Conservation (phyloP, 192 early-diverging fungal species). For the Coemansia sp. region DNA sequence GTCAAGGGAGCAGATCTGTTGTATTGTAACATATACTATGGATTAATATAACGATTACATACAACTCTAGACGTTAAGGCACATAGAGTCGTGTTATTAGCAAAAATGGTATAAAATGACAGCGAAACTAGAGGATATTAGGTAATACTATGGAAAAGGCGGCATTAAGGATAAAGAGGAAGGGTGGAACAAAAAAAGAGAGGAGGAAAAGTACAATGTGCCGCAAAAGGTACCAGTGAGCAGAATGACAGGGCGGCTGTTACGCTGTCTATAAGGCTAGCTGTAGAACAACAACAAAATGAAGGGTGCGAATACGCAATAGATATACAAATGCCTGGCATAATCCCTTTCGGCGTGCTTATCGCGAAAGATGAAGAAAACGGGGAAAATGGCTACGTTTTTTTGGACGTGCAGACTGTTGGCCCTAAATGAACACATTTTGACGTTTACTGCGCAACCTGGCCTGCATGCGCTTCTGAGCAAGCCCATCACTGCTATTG, state of each 20-base stretch:
- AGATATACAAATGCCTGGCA: not conserved
- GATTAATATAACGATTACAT: slow-evolving; percentile 4
- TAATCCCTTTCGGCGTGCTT: not conserved
- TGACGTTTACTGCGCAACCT: slow-evolving; percentile 2
- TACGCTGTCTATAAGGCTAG: slow-evolving; percentile 19
- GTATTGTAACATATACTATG: slow-evolving; percentile 3
- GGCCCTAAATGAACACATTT: slow-evolving; percentile 1
- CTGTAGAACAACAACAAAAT: not conserved
- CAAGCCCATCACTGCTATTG: not conserved
- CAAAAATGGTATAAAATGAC: not conserved
- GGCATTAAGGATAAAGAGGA: not conserved
- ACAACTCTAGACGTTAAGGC: slow-evolving; percentile 18
- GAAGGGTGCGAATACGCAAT: not conserved
- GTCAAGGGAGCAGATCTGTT: not conserved
- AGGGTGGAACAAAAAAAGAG: not conserved
- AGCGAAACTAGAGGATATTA: slow-evolving; percentile 1
- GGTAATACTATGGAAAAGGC: not conserved
- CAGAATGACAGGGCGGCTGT: not conserved
- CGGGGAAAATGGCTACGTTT: not conserved
- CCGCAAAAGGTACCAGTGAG: slow-evolving; percentile 6
- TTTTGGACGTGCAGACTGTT: not conserved
- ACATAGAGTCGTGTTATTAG: slow-evolving; percentile 15
- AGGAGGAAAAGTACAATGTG: slow-evolving; percentile 15
- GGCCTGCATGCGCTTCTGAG: not conserved
- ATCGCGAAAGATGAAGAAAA: not conserved